These are phyloP conservation scores for Nigrograna mackinnonii DNA, from an alignment of 2,329 filamentous ascomycete species.

Conservation along the genomic window DNA sequence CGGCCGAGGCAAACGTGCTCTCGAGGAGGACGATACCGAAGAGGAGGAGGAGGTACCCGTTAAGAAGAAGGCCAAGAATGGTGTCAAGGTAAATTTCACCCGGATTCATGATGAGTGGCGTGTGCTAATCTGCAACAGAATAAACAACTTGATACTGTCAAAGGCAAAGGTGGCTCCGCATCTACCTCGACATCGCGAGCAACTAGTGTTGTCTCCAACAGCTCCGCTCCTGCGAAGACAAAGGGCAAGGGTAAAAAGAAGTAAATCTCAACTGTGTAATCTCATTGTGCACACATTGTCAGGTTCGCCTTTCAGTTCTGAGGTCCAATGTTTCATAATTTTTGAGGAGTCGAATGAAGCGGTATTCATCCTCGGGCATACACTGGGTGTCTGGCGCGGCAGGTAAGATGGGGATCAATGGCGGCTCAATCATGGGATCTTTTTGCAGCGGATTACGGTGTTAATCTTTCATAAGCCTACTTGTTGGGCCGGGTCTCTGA, in stretches of 20 bases:
- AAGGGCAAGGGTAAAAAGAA: constrained; percentile 56
- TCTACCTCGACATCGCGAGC: constrained; percentile 81
- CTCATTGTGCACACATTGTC: too few species aligned
- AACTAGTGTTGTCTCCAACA: constrained; percentile 80
- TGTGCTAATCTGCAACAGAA: constrained; percentile 62
- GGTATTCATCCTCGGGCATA: too few species aligned
- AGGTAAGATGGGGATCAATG: too few species aligned
- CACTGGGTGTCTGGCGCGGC: too few species aligned
- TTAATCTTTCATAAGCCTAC: too few species aligned
- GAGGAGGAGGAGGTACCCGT: constrained; percentile 75
- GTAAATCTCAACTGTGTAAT: too few species aligned
- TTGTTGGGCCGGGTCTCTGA: too few species aligned
- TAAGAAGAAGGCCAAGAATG: constrained; percentile 93
- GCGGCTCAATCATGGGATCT: too few species aligned
- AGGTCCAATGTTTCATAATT: too few species aligned
- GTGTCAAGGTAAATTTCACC: constrained; percentile 72
- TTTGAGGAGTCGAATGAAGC: too few species aligned
- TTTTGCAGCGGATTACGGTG: too few species aligned
- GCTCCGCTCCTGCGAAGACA: constrained; percentile 53
- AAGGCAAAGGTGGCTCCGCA: constrained; percentile 72
- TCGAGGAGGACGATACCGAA: constrained; percentile 84
- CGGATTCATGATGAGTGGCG: not conserved
- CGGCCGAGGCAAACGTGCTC: constrained; percentile 71
- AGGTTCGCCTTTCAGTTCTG: too few species aligned
- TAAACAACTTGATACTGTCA: constrained; percentile 88